These are phyloP conservation scores for Fragaria nilgerrensis DNA, from an alignment of 306 rosid species.

Conservation along the genomic window DNA sequence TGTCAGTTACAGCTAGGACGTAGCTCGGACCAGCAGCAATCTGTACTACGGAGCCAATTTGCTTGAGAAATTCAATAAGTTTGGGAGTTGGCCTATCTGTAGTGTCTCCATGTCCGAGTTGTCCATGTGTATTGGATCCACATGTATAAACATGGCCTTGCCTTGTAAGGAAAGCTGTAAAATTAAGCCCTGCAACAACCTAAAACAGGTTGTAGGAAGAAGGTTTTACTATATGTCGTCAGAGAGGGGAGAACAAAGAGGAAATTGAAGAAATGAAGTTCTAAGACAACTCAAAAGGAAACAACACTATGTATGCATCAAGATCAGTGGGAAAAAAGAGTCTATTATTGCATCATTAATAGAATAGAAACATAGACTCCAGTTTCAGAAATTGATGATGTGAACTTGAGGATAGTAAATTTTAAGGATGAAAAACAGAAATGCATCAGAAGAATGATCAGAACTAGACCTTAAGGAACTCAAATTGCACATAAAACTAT, in stretches of 20 bases:
- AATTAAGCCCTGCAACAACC: constrained; percentile 91
- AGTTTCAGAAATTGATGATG: neutral
- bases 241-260: neutral
- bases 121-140: constrained; percentile 80
- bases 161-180: constrained; percentile 78
- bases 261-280: constrained; percentile 1
- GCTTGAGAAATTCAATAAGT: constrained; percentile 54
- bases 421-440: neutral
- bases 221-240: neutral
- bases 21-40: constrained; percentile 86
- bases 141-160: constrained; percentile 83
- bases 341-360: neutral
- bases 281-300: neutral
- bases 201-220: constrained; percentile 30
- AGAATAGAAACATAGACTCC: neutral
- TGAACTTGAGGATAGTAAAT: neutral
- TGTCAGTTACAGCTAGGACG: constrained; percentile 59
- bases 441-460: neutral
- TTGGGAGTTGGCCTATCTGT: constrained; percentile 68
- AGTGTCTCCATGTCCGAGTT: constrained; percentile 85
- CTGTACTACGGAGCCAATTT: constrained; percentile 57
- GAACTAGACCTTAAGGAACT: neutral
- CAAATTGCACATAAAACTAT: no score
- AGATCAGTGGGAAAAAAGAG: neutral
- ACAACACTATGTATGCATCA: neutral